Percentiles rank a stretch among this genome's conserved stretches.
phyloP scores from a whole-genome alignment of 2,329 filamentous ascomycete genomes.

The Zalaria obscura region DNA sequence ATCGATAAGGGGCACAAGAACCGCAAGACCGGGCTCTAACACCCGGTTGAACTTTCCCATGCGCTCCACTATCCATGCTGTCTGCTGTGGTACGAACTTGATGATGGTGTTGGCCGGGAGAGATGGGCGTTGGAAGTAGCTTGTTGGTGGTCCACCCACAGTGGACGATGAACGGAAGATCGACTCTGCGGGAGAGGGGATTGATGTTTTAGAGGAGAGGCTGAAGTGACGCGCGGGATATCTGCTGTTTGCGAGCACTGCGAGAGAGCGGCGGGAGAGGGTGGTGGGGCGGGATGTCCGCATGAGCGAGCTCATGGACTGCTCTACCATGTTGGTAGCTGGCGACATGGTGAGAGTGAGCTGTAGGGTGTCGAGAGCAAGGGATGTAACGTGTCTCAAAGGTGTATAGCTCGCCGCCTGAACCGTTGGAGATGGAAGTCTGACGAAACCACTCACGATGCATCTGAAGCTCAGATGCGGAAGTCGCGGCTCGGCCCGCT shows the following conservation, averaged over 20 bases:
- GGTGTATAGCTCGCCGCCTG: too few relatives aligned
- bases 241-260: conserved; percentile 17
- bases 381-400: too few relatives aligned
- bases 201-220: conserved; percentile 8
- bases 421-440: too few relatives aligned
- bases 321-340: conserved; percentile 1
- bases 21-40: conserved; percentile 76
- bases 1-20: conserved; percentile 82
- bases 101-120: conserved; percentile 89
- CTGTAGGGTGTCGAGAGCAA: too few relatives aligned
- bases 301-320: conserved; percentile 15
- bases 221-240: conserved; percentile 15
- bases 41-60: conserved; percentile 98
- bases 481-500: too few relatives aligned
- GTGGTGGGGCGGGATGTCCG: conserved; percentile 18
- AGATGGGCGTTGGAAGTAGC: conserved; percentile 31
- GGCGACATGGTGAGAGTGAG: background rate
- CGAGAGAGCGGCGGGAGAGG: conserved; percentile 18
- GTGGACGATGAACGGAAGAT: conserved; percentile 17
- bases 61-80: conserved; percentile 97
- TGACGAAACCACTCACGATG: too few relatives aligned
- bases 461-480: too few relatives aligned
- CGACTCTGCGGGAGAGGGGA: conserved; percentile 16
- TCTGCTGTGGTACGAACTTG: conserved; percentile 98
- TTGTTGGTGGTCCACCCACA: conserved; percentile 14